phyloP scores from a whole-genome alignment of 2,329 filamentous ascomycete species.

The Sclerotinia sclerotiorum region DNA sequence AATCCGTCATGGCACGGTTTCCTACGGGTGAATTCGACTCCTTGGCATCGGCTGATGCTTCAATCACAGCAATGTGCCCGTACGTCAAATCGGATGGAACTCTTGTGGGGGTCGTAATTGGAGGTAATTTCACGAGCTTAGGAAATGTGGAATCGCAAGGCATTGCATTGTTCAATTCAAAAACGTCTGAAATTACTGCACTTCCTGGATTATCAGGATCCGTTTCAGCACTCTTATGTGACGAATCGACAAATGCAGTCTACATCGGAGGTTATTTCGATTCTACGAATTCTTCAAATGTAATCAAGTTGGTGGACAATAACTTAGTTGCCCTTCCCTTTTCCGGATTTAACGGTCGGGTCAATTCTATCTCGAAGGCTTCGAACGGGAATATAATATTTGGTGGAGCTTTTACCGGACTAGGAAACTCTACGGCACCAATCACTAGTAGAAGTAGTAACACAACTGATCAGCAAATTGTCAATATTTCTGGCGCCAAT shows the following conservation, averaged over 20 bases:
- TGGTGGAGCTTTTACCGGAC: slow-evolving; percentile 82
- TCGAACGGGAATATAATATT: slow-evolving; percentile 86
- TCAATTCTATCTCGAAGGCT: slow-evolving; percentile 79
- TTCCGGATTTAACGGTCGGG: slow-evolving; percentile 89
- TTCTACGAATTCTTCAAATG: slow-evolving; percentile 80
- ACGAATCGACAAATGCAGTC: slow-evolving; percentile 71
- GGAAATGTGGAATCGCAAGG: slow-evolving; percentile 73
- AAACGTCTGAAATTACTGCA: slow-evolving; percentile 67
- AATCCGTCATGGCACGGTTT: slow-evolving; percentile 76
- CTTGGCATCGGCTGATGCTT: slow-evolving; percentile 74
- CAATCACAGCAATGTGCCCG: slow-evolving; percentile 85
- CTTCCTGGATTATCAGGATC: slow-evolving; percentile 79
- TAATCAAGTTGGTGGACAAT: slow-evolving; percentile 72
- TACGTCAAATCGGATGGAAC: slow-evolving; percentile 67
- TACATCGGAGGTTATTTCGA: slow-evolving; percentile 89
- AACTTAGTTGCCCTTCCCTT: slow-evolving; percentile 84
- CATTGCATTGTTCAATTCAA: slow-evolving; percentile 77
- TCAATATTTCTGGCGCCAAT: slow-evolving; percentile 80
- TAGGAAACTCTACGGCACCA: slow-evolving; percentile 75
- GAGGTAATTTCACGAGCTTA: slow-evolving; percentile 93
- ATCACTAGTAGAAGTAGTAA: slow-evolving; percentile 40
- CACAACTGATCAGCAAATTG: slow-evolving; percentile 69
- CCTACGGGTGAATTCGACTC: slow-evolving; percentile 82
- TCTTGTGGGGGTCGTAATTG: slow-evolving; percentile 75
- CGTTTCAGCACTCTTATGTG: slow-evolving; percentile 81